A percentile compares a stretch with the other conserved stretches of the same genome.
phyloP scores from a whole-genome alignment of 371 early-diverging fungal species.

The Phascolomyces articulosus region DNA sequence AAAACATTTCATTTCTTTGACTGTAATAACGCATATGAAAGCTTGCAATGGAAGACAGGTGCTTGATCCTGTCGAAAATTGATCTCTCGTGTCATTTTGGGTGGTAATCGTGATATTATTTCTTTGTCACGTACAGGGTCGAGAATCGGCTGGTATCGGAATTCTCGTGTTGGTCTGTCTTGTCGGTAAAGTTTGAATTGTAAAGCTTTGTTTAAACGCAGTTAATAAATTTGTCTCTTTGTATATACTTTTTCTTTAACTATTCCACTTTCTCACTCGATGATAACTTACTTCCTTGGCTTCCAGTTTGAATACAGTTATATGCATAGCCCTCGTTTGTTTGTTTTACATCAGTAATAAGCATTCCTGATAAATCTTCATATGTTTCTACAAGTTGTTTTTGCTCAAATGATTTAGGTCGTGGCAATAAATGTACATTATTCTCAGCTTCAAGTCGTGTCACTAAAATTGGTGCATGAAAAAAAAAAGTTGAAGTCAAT shows the following conservation, averaged over 20 bases:
- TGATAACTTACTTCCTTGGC: constrained; percentile 23
- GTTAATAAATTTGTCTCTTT: neutral
- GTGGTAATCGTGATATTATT: constrained; percentile 18
- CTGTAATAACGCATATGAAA: constrained; percentile 4
- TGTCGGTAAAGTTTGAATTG: constrained; percentile 26
- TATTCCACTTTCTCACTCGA: neutral
- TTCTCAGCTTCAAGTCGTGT: neutral
- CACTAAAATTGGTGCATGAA: neutral
- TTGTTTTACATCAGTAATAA: constrained; percentile 17
- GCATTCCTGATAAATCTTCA: constrained; percentile 20
- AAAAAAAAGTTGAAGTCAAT: too few species aligned
- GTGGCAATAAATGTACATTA: neutral
- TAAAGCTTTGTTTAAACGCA: constrained; percentile 15
- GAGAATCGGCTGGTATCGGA: constrained; percentile 22
- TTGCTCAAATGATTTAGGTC: neutral
- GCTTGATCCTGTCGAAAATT: constrained; percentile 21
- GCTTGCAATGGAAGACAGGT: constrained; percentile 17
- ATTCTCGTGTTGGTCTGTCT: constrained; percentile 5
- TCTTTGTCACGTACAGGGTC: constrained; percentile 17
- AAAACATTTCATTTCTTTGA: neutral
- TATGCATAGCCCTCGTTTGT: constrained; percentile 15
- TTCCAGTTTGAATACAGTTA: constrained; percentile 24
- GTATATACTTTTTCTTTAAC: too few species aligned
- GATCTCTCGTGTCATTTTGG: constrained; percentile 15
- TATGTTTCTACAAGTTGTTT: constrained; percentile 11